phyloP scores from a whole-genome alignment of 2,329 filamentous ascomycete genomes.

The Hypomyces perniciosus region DNA sequence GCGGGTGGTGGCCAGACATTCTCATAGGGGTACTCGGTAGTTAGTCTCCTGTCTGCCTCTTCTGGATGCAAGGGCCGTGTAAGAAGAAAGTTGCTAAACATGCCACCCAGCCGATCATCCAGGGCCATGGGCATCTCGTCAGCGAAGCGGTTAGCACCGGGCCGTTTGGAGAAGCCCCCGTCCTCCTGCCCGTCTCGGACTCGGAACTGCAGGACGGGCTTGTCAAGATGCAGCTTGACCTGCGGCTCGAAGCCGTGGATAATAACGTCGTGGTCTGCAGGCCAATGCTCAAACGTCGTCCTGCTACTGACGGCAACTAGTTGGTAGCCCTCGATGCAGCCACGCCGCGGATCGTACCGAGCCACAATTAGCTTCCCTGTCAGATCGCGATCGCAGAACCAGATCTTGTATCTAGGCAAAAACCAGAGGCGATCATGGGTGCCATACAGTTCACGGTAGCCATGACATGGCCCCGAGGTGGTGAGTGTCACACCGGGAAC shows the following conservation, averaged over 20 bases:
- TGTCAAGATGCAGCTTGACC: constrained; percentile 67
- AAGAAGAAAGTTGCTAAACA: constrained; percentile 64
- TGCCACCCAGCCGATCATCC: constrained; percentile 38
- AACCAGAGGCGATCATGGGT: constrained; percentile 82
- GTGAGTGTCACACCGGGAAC: constrained; percentile 51
- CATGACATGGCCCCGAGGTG: constrained; percentile 51
- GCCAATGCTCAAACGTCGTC: constrained; percentile 57
- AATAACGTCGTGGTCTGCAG: constrained; percentile 56
- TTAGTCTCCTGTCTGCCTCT: constrained; percentile 26
- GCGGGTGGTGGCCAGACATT: constrained; percentile 70
- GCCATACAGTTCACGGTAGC: constrained; percentile 66
- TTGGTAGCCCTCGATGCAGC: constrained; percentile 75
- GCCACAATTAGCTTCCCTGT: constrained; percentile 69
- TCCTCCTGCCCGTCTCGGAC: constrained; percentile 19
- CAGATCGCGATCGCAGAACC: constrained; percentile 72
- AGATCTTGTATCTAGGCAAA: constrained; percentile 70
- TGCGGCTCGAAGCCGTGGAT: constrained; percentile 68
- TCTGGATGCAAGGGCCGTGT: constrained; percentile 44
- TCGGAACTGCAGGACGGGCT: constrained; percentile 59
- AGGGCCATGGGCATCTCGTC: constrained; percentile 49
- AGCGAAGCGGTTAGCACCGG: constrained; percentile 35
- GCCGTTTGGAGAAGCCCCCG: constrained; percentile 17
- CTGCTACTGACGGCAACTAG: constrained; percentile 59
- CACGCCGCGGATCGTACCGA: constrained; percentile 67
- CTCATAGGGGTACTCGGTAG: constrained; percentile 37